Evolutionary conservation across 306 rosid species (phyloP).

Genomic region (Cucurbita moschata): DNA sequence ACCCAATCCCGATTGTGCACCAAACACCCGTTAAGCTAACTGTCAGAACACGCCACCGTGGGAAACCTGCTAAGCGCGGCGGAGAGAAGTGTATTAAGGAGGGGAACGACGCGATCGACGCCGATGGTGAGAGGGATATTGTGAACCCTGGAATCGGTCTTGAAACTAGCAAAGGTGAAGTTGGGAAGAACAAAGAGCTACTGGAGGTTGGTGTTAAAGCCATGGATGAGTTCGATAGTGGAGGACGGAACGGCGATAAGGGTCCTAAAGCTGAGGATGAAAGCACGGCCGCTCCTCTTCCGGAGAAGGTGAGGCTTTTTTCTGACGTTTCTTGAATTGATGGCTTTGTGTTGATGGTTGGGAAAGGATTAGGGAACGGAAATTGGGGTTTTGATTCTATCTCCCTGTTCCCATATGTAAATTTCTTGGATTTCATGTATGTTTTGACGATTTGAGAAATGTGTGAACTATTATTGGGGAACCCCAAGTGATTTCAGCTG

Average conservation of each 20-base stretch:
- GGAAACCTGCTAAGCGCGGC: neutral
- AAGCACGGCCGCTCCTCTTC: conserved; percentile 51
- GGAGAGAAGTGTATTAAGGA: conserved; percentile 12
- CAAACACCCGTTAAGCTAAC: conserved; percentile 6
- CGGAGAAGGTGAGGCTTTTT: conserved; percentile 52
- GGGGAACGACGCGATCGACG: conserved; percentile 22
- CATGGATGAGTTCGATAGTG: conserved; percentile 73
- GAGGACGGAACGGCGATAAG: conserved; percentile 64
- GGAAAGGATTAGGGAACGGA: neutral
- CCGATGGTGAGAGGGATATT: conserved; percentile 2
- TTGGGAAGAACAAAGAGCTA: conserved; percentile 11
- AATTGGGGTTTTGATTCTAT: neutral
- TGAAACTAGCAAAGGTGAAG: conserved; percentile 7
- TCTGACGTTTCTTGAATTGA: neutral
- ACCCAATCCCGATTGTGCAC: neutral
- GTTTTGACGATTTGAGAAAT: neutral
- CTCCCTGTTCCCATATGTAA: neutral
- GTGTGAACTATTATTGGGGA: neutral
- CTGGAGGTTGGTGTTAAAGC: conserved; percentile 11
- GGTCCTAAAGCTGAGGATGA: conserved; percentile 60
- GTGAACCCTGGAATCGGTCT: conserved; percentile 4
- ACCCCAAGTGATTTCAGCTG: neutral
- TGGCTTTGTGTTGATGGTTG: neutral
- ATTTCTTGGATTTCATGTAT: neutral
- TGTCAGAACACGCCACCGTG: conserved; percentile 16